A percentile compares a stretch with the other conserved stretches of the same genome.
phyloP scores from a whole-genome alignment of 129 eudicot species.

The Saposhnikovia divaricata region DNA sequence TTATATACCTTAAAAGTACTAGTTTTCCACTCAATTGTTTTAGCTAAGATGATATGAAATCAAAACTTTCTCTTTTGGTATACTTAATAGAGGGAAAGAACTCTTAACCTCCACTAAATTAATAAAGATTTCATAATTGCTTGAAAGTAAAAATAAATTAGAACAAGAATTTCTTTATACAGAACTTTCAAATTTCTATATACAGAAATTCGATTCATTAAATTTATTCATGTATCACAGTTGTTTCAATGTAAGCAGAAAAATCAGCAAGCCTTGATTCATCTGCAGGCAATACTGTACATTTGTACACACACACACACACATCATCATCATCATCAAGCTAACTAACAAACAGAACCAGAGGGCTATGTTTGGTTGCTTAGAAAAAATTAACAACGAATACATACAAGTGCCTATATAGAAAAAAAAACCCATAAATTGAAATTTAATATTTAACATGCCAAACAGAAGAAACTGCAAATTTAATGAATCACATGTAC shows the following conservation, averaged over 20 bases:
- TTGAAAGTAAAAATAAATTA: too few relatives aligned
- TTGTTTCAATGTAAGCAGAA: too few relatives aligned
- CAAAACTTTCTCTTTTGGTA: too few relatives aligned
- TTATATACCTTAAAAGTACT: too few relatives aligned
- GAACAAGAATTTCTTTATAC: too few relatives aligned
- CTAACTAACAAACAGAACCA: not conserved
- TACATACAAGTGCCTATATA: not conserved
- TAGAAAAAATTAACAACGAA: not conserved
- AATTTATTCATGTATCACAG: too few relatives aligned
- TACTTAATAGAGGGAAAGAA: too few relatives aligned
- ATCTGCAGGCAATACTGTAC: not conserved
- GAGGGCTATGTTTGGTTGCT: not conserved
- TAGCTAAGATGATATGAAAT: not conserved
- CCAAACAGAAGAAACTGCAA: not conserved
- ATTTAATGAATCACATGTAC: not conserved
- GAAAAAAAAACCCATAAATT: not conserved
- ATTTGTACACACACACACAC: not conserved
- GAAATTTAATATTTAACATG: not conserved
- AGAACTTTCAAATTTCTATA: too few relatives aligned
- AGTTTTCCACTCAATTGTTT: too few relatives aligned
- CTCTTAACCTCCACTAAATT: too few relatives aligned
- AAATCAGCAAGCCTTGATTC: not conserved
- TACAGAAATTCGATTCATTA: too few relatives aligned
- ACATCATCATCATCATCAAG: not conserved
- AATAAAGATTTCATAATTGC: too few relatives aligned